Conservation (phyloP, 495 filamentous ascomycete genomes). For the Talaromyces ruber region DNA sequence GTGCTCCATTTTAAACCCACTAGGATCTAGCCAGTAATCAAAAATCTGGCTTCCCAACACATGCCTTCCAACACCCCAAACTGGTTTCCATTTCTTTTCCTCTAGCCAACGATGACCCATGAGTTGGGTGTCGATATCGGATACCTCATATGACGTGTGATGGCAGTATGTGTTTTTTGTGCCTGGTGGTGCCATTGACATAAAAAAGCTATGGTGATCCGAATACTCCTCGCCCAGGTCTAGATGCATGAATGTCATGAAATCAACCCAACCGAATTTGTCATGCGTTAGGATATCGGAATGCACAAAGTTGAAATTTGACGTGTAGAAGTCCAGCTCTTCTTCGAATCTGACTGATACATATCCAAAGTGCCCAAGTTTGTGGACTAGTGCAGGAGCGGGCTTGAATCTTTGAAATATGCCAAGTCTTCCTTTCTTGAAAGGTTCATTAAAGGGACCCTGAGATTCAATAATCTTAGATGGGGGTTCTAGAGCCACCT, state of each 20-base stretch:
- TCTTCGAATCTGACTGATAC: constrained; percentile 50
- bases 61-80: constrained; percentile 64
- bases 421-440: constrained; percentile 13
- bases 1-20: constrained; percentile 49
- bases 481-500: not conserved
- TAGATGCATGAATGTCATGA: constrained; percentile 54
- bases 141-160: constrained; percentile 59
- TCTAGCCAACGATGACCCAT: constrained; percentile 62
- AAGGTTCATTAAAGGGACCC: constrained; percentile 10
- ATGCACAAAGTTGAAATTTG: constrained; percentile 56
- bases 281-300: constrained; percentile 9
- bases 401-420: constrained; percentile 23
- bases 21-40: constrained; percentile 61
- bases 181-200: constrained; percentile 30
- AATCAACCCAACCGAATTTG: constrained; percentile 23
- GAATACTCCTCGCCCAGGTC: constrained; percentile 48
- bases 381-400: constrained; percentile 56
- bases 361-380: constrained; percentile 60
- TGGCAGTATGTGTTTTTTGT: constrained; percentile 41
- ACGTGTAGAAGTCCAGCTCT: constrained; percentile 50
- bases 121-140: constrained; percentile 61
- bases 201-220: constrained; percentile 63
- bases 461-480: constrained; percentile 8
- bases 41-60: constrained; percentile 63
- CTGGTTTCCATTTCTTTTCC: constrained; percentile 50